Base-by-base conservation (phyloP, 768 basidiomycete genomes). In the Kwoniella heveanensis region DNA sequence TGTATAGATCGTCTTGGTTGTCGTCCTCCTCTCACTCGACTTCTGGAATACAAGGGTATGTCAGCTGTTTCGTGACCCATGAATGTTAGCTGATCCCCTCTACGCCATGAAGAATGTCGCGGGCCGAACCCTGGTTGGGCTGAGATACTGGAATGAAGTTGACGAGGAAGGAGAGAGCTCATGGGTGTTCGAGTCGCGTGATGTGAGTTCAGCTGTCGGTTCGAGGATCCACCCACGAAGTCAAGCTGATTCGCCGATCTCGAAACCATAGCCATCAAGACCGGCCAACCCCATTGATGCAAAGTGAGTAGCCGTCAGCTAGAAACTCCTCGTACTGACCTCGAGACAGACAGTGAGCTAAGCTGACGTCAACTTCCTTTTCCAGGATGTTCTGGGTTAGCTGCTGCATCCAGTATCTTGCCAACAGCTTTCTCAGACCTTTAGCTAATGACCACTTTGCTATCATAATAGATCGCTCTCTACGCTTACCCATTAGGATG, bases 71-170 rank as follows among this genome's bases (percentile, higher is more conserved):
- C 50, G 64, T 25, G n/a, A 27, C 3, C 22, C 21, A 36, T 24
- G 48, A 22, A 49, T 24, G 17, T 24, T 10, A 24, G 13, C 48
- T 49, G 48, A 22, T 24, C 48, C 2, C 22, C 17, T 22, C 5
- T 2, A 2, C 22, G 8, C 6, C 22, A n/a, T 46, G 19, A 71
- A 93, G 89, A 99, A 99, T 73, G 92, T 99, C 15, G 86, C 93
- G 0, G 96, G 96, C 1, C 83, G 96, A 68, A 92, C 89, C 24
- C 83, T 99, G 17, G 96, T 98, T 12, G 96, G 96, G 22, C 82
- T 99, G 65, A 84, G 96, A 58, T 99, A 94, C 76, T 98, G 95
- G 95, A 99, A 98, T 78, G 94, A 98, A 81, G 92, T 98, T 15
- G 93, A 98, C 73, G 93, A 97, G 57, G 93, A 97, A 68, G 96